Evolutionary conservation across 148 eudicot species (phyloP), one percentile per base, ranked within the genome.

Genomic region (Nepenthes mirabilis): DNA sequence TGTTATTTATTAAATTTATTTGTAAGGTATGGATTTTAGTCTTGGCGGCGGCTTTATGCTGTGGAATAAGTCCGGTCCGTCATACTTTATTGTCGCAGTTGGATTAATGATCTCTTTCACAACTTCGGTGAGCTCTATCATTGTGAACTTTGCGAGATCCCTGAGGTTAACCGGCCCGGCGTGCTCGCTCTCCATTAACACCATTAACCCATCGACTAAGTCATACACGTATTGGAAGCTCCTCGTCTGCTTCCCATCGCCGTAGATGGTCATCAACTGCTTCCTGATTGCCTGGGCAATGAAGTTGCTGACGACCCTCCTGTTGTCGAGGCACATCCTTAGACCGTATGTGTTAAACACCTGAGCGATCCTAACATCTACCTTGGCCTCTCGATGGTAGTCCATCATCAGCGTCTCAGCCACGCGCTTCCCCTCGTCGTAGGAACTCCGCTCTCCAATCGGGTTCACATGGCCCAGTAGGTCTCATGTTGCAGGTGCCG

Each of bases 271-370:
- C 81, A 89, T 67, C 3, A 95, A 95, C 72, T 83, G 91, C 76
- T 89, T 89, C 77, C 99, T 93, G 55, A 93, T 64, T 5, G 98
- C 98, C 96, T 88, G 96, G 33, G 97, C 97, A 66, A 93, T 96
- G 65, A 93, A 88, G 76, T 88, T 88, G 69, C 96, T 88, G 37
- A 93, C 98, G 33, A 88, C 96, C 56, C 95, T 90, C 1, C 96
- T 91, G 74, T 93, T 96, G 53, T 93, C 95, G 34, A 85, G 85
- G 77, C 91, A 88, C 96, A 93, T 93, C 55, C 96, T 72, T 56
- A 96, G 96, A 1, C 96, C 95, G 50, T 91, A 91, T 2, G 97
- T 91, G 76, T 91, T 91, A 62, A 91, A 91, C 60, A 91, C 88
- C 81, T 96, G 80, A 62, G 97, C 97, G 68, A 91, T 91, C 70